Base-by-base conservation (phyloP, 371 early-diverging fungal genomes). In the Syncephalis fuscata region DNA sequence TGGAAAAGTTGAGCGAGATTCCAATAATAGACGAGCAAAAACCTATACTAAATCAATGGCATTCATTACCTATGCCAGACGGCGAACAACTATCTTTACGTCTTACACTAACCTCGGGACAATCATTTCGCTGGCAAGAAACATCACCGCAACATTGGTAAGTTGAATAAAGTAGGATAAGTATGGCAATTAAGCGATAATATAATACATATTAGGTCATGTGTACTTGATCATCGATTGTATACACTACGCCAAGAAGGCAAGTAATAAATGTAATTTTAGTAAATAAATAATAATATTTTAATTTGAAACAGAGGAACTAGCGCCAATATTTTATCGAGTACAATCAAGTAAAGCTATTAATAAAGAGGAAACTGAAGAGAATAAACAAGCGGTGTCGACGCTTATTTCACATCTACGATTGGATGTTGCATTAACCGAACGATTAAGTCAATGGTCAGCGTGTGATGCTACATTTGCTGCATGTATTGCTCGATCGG, bases 61-160 rank as follows among this genome's bases (percentile, higher is more conserved):
- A 32, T 32, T 32, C 11, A 11, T 32, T 32, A 11, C 32, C 32
- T 7, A 32, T 32, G 11, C 32, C 32, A 11, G 32, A 32, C 11
- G 11, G 11, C 7, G 32, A 32, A 32, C 32, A 90, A 52, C 65
- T 94, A 9, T 68, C 78, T 16, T 65, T 92, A 14, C 69, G 81
- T 3, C 66, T 68, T 0, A 87, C 91, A 2, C 70, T 92, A 27
- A 70, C 71, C 21, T 83, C 85, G 58, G 95, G 92, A 1, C 92
- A 94, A 58, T 68, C 84, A 14, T 94, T 94, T 61, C 74, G 86
- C 1, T 94, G 95, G 95, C 71, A 68, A 26, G 37, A 54, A 5
- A 57, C 71, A 0, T 67, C 56, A 10, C 39, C 27, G 5, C 23
- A 45, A 22, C 55, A 62, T 38, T 68, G 60, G 61, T 63, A 58